Conservation (phyloP, 2,329 filamentous ascomycete genomes). For the Pestalotiopsis sp. region DNA sequence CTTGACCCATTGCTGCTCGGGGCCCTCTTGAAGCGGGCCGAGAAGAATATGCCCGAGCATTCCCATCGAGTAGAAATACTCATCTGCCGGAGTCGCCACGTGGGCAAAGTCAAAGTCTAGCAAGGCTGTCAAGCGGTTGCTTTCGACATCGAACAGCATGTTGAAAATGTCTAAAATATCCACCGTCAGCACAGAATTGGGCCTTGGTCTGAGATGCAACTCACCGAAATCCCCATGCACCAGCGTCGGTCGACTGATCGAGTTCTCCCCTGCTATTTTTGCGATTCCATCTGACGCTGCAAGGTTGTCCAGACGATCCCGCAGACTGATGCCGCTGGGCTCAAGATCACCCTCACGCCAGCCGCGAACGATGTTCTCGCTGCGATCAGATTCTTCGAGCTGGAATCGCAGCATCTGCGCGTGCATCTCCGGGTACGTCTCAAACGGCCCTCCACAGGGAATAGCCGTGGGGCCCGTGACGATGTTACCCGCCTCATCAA, state of each 20-base stretch:
- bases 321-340: background rate
- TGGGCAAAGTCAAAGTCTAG: conserved; percentile 4
- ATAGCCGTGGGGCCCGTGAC: background rate
- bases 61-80: conserved; percentile 8
- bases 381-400: background rate
- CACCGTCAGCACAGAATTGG: background rate
- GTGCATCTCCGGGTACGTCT: background rate
- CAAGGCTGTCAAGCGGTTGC: background rate
- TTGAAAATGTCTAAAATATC: background rate
- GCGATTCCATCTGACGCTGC: background rate
- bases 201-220: background rate
- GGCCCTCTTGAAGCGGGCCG: background rate
- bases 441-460: background rate
- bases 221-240: conserved; percentile 9
- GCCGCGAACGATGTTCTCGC: background rate
- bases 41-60: background rate
- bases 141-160: background rate
- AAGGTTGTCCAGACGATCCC: background rate
- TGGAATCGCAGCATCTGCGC: background rate
- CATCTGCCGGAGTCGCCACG: background rate
- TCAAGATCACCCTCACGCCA: background rate
- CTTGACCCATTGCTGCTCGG: background rate
- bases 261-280: background rate
- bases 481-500: background rate
- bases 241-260: background rate